A percentile compares a stretch with the other conserved stretches of the same genome.
phyloP scores from a whole-genome alignment of 1,284 basidiomycete species.

The Takashimella koratensis region DNA sequence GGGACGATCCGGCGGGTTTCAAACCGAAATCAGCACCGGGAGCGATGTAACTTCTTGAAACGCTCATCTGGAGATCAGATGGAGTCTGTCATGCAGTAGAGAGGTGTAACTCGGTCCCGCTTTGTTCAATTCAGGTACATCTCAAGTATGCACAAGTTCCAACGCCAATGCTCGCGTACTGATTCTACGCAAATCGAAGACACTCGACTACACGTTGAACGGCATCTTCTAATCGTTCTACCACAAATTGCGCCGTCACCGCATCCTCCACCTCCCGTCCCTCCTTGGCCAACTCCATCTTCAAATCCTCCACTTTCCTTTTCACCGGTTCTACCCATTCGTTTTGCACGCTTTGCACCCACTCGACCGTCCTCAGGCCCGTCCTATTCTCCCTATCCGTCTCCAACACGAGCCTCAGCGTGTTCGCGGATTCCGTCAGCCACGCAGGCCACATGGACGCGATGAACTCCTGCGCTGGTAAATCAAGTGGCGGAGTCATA shows the following conservation, averaged over 20 bases:
- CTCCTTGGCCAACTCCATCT: neutral
- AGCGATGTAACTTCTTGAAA: no score
- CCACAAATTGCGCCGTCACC: neutral
- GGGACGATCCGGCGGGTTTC: no score
- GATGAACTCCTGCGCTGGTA: constrained; percentile 14
- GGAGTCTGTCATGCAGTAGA: no score
- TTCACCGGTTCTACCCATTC: neutral
- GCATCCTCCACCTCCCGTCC: neutral
- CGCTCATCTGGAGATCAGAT: no score
- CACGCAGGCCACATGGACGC: constrained; percentile 24
- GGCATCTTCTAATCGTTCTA: neutral
- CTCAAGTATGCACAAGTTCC: no score
- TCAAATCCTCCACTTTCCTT: neutral
- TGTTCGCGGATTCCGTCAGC: constrained; percentile 28
- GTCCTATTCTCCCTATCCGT: constrained; percentile 10
- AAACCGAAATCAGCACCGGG: no score
- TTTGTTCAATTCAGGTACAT: no score
- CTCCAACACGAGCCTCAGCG: constrained; percentile 13
- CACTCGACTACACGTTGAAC: neutral
- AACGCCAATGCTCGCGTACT: no score
- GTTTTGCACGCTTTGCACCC: neutral
- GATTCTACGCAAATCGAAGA: neutral
- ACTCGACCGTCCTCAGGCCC: constrained; percentile 1
- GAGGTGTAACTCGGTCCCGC: no score
- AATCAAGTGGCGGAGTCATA: constrained; percentile 14